Evolutionary conservation across 2,329 filamentous ascomycete species (phyloP).

Genomic region (Penicillium sp.): DNA sequence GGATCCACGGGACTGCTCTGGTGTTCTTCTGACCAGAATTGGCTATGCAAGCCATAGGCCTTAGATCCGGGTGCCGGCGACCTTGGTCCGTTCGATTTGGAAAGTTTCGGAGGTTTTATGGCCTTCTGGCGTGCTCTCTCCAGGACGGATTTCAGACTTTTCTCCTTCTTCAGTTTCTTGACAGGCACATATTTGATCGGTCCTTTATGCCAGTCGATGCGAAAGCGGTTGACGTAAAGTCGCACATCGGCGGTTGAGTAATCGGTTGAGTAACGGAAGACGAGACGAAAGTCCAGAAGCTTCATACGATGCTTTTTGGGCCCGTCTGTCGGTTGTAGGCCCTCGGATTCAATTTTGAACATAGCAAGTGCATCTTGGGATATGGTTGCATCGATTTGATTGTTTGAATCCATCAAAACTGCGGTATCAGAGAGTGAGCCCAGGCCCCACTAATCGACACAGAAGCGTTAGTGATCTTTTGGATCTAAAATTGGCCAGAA

Average conservation of each 20-base stretch:
- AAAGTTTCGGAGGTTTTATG: constrained; percentile 3
- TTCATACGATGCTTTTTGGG: constrained; percentile 29
- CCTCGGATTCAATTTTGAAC: constrained; percentile 18
- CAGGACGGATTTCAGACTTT: constrained; percentile 17
- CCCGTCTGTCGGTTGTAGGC: constrained; percentile 15
- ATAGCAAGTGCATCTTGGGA: constrained; percentile 22
- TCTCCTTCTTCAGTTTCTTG: constrained; percentile 21
- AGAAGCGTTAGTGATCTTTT: background rate
- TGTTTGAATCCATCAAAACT: constrained; percentile 34
- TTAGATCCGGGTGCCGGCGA: constrained; percentile 5
- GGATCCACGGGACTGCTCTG: background rate
- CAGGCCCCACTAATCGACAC: constrained; percentile 26
- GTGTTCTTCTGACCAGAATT: background rate
- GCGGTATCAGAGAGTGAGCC: constrained; percentile 15
- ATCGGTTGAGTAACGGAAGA: constrained; percentile 29
- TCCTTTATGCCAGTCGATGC: constrained; percentile 20
- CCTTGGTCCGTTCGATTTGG: background rate
- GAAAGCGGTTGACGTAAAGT: constrained; percentile 26
- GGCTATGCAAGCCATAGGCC: constrained; percentile 8
- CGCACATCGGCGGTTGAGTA: constrained; percentile 26
- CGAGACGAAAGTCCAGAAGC: constrained; percentile 34
- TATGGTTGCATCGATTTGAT: constrained; percentile 34
- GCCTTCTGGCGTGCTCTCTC: constrained; percentile 8
- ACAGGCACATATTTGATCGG: constrained; percentile 12
- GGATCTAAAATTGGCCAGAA: background rate